Evolutionary conservation across 306 rosid species (phyloP).

Genomic region (Abrus pulchellus): DNA sequence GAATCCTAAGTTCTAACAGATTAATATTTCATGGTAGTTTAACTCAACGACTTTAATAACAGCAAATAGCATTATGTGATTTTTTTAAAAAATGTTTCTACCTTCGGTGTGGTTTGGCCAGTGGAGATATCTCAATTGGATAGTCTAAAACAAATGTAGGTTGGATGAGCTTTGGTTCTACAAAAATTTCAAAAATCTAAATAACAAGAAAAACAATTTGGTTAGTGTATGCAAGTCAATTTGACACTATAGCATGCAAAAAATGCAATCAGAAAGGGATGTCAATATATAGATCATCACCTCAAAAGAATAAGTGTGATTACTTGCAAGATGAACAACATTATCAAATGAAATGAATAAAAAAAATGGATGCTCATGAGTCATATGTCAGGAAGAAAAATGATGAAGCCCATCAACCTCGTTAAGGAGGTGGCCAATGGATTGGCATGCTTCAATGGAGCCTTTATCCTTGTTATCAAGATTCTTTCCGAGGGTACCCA

Average conservation of each 20-base stretch:
- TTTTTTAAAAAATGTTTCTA: slow-evolving; percentile 43
- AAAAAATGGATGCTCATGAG: slow-evolving; percentile 22
- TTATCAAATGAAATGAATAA: slow-evolving; percentile 40
- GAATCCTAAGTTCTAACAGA: slow-evolving; percentile 20
- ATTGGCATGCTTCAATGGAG: slow-evolving; percentile 76
- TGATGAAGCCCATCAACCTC: slow-evolving; percentile 69
- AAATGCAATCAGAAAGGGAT: slow-evolving; percentile 17
- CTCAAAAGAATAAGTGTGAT: slow-evolving; percentile 23
- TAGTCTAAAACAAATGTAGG: slow-evolving; percentile 98
- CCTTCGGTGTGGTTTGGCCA: slow-evolving; percentile 99
- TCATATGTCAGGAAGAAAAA: slow-evolving; percentile 13
- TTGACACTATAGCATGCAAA: slow-evolving; percentile 31
- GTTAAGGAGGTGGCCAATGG: slow-evolving; percentile 83
- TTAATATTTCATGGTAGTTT: slow-evolving; percentile 24
- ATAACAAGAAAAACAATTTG: slow-evolving; percentile 37
- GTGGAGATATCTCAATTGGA: slow-evolving; percentile 95
- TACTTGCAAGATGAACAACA: not conserved
- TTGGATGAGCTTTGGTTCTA: slow-evolving; percentile 93
- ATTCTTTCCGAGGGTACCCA: slow-evolving; percentile 60
- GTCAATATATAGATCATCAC: slow-evolving; percentile 19
- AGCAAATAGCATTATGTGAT: slow-evolving; percentile 34
- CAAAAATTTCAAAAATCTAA: slow-evolving; percentile 89
- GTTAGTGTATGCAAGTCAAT: slow-evolving; percentile 45
- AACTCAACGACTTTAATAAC: slow-evolving; percentile 22
- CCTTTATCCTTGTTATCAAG: slow-evolving; percentile 80